These are phyloP conservation scores for Pseudozyma sp. DNA, from an alignment of 1,284 basidiomycete species.

Conservation along the genomic window DNA sequence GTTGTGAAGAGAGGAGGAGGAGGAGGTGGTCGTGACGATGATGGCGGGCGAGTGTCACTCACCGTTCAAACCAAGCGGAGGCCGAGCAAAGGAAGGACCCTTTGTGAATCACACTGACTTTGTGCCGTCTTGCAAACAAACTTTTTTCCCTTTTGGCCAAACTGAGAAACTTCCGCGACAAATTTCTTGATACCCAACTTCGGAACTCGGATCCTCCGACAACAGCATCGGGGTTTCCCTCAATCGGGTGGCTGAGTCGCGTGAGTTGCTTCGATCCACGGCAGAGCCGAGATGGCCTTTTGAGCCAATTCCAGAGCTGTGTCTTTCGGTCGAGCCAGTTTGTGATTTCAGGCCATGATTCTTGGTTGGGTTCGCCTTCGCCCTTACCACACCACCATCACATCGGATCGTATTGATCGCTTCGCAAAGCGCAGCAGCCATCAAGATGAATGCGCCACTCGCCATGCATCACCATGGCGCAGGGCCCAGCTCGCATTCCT, in stretches of 20 bases:
- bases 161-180: slow-evolving; percentile 1
- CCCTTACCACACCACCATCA: slow-evolving; percentile 2
- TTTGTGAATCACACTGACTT: slow-evolving; percentile 4
- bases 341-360: too few species aligned
- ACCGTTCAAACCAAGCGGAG: too few species aligned
- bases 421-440: neutral
- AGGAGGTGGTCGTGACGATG: neutral
- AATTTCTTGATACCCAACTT: slow-evolving; percentile 2
- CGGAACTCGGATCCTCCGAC: slow-evolving; percentile 13
- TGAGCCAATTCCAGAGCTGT: neutral
- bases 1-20: neutral
- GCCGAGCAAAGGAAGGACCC: neutral
- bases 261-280: slow-evolving; percentile 3
- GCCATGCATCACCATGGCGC: slow-evolving; percentile 20
- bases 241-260: slow-evolving; percentile 15
- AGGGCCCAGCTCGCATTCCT: slow-evolving; percentile 12
- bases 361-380: neutral
- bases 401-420: neutral
- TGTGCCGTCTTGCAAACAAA: slow-evolving; percentile 6
- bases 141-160: neutral
- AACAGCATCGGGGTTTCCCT: too few species aligned
- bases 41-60: neutral
- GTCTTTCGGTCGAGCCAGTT: slow-evolving; percentile 3
- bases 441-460: slow-evolving; percentile 34
- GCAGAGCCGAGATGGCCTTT: too few species aligned